Evolutionary conservation across 192 early-diverging fungal species (phyloP).

Genomic region (Funneliformis geosporum): DNA sequence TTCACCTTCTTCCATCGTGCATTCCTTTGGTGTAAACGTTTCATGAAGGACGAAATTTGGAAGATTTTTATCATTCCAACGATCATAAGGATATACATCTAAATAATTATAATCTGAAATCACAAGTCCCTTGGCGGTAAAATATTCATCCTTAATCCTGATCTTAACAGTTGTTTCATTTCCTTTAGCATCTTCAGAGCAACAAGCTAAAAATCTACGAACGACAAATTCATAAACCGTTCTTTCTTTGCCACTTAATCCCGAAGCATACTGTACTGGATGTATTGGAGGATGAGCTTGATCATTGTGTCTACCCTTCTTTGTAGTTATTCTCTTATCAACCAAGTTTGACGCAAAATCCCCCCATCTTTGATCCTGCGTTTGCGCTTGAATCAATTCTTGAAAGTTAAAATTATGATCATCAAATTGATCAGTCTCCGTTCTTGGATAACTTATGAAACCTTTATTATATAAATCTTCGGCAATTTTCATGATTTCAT

Average conservation of each 20-base stretch:
- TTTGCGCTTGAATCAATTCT: constrained; percentile 61
- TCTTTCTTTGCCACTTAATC: constrained; percentile 50
- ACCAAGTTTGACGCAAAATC: constrained; percentile 47
- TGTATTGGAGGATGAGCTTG: constrained; percentile 99
- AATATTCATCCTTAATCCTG: constrained; percentile 71
- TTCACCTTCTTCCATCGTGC: constrained; percentile 65
- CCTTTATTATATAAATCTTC: constrained; percentile 87
- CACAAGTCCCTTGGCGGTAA: constrained; percentile 74
- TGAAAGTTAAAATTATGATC: constrained; percentile 69
- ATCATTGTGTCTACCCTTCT: constrained; percentile 86
- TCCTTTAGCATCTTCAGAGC: constrained; percentile 88
- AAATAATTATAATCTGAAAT: constrained; percentile 88
- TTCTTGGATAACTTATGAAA: constrained; percentile 93
- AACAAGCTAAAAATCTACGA: constrained; percentile 88
- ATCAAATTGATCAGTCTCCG: constrained; percentile 93
- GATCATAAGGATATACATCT: constrained; percentile 90
- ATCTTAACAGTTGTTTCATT: constrained; percentile 76
- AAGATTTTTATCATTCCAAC: constrained; percentile 76
- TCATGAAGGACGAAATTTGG: constrained; percentile 73
- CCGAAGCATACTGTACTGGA: constrained; percentile 64
- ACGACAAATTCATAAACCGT: constrained; percentile 86
- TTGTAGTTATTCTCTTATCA: constrained; percentile 72
- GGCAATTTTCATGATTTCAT: constrained; percentile 82
- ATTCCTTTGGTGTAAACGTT: constrained; percentile 61
- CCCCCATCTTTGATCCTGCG: constrained; percentile 46